Evolutionary conservation across 345 rosid genomes (phyloP).

Genomic region (Arabis alpina): DNA sequence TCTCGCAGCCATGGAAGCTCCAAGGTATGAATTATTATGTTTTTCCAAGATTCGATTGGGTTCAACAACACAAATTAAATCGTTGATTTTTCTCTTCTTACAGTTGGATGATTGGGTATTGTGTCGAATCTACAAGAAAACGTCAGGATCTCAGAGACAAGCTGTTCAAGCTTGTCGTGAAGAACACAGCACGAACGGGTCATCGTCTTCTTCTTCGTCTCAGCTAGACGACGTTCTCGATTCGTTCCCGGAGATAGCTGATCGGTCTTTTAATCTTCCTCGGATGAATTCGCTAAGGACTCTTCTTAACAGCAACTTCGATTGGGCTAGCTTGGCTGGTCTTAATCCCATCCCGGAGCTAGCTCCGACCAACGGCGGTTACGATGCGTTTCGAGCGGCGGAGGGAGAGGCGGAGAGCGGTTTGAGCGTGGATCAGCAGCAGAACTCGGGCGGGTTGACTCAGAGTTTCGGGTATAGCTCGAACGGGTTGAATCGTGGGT

Average conservation of each 20-base stretch:
- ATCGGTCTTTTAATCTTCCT: slow-evolving; percentile 54
- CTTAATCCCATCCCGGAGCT: slow-evolving; percentile 56
- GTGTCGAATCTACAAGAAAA: slow-evolving; percentile 90
- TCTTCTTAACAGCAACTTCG: slow-evolving; percentile 57
- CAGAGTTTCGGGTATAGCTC: slow-evolving; percentile 42
- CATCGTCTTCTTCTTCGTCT: slow-evolving; percentile 68
- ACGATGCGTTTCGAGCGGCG: slow-evolving; percentile 47
- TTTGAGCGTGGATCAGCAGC: slow-evolving; percentile 44
- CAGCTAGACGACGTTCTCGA: slow-evolving; percentile 82
- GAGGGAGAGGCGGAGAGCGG: slow-evolving; percentile 84
- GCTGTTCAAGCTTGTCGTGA: slow-evolving; percentile 46
- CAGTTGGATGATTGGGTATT: slow-evolving; percentile 98
- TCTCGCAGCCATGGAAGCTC: slow-evolving; percentile 63
- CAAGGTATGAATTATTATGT: slow-evolving; percentile 45
- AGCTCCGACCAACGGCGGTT: slow-evolving; percentile 42
- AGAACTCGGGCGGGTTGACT: slow-evolving; percentile 44
- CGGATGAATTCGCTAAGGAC: slow-evolving; percentile 55
- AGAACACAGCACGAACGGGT: slow-evolving; percentile 64
- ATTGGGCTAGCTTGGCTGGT: slow-evolving; percentile 79
- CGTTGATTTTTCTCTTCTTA: not conserved
- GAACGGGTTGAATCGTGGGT: slow-evolving; percentile 62
- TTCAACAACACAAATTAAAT: not conserved
- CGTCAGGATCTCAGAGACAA: slow-evolving; percentile 60
- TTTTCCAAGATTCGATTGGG: not conserved
- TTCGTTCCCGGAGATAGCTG: slow-evolving; percentile 66